Percentiles rank a stretch among this genome's conserved stretches.
Conservation (phyloP, 306 rosid species). For the Glycine tomentella region DNA sequence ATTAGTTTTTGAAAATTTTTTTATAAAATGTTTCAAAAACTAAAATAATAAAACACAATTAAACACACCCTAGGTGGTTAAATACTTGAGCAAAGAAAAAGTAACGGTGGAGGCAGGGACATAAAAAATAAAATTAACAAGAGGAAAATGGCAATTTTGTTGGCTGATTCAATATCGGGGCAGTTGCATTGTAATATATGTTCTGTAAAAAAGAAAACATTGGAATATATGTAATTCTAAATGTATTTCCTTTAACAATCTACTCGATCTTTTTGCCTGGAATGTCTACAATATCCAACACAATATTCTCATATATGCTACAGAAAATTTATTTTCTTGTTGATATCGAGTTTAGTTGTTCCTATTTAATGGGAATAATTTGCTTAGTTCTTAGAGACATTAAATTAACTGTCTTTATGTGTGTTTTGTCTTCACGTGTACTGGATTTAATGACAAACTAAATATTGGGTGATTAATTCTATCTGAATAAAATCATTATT, state of each 20-base stretch:
- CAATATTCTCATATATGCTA: background rate
- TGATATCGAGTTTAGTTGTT: background rate
- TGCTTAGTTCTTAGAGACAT: background rate
- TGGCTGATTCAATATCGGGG: background rate
- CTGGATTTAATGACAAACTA: background rate
- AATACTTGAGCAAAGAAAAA: background rate
- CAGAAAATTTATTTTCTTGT: background rate
- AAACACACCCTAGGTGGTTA: background rate
- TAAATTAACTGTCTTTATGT: background rate
- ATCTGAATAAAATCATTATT: background rate
- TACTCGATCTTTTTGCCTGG: background rate
- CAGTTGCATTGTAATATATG: background rate
- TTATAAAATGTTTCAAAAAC: background rate
- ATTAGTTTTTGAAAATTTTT: background rate
- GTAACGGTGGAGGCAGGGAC: too few relatives aligned
- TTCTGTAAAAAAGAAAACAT: background rate
- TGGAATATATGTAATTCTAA: background rate
- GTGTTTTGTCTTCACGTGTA: background rate
- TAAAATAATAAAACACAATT: background rate
- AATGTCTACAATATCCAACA: background rate
- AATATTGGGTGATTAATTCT: background rate
- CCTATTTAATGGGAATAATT: background rate
- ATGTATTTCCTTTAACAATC: background rate
- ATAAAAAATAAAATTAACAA: background rate
- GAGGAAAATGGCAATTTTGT: background rate